Evolutionary conservation across 2,329 filamentous ascomycete genomes (phyloP), one percentile per base, ranked within the genome.

Genomic region (Diaporthe vaccinii): DNA sequence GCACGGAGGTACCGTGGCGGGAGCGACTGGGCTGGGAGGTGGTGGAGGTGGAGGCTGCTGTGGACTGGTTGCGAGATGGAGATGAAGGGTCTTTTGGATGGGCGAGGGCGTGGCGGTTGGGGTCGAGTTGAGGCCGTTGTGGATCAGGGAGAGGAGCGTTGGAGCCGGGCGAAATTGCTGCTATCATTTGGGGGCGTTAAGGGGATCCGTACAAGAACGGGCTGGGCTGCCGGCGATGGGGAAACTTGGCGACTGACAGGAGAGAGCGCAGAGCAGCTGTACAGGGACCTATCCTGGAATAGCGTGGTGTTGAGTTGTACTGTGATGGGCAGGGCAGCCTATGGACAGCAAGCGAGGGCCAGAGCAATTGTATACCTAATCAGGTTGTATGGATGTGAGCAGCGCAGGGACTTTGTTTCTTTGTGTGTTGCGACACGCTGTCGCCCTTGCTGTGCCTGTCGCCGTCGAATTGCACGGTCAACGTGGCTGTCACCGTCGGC

Each of bases 121-220:
- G 75, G 78, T 80, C 78, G 41, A 77, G 80, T 74, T 80, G 81
- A 78, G 78, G 77, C 75, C 80, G 78, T 77, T 82, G 77, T 72
- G 81, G 74, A 77, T 81, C 80, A 74, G 81, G 77, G 68, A 82
- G 78, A 76, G 80, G 73, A 78, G 81, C 72, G 79, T 81, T 81
- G 80, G 81, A 78, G 79, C 79, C 80, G 73, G 80, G 78, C 67
- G 82, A 80, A 74, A 82, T 79, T 78, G 82, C 78, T 77, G 81
- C 81, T 77, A 82, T 81, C 82, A 84, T 84, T 78, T 80, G 61
- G 61, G 80, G 62, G 28, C 70, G 75, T 74, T 69, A 59, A 55
- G 61, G 28, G 59, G 70, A 49, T 44, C 34, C 71, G 58, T 57
- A 73, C 49, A 73, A n/a, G 46, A 53, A 55, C 39, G 58, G 71